Evolutionary conservation across 495 filamentous ascomycete genomes (phyloP).

Genomic region (Mytilinidion resinicola): DNA sequence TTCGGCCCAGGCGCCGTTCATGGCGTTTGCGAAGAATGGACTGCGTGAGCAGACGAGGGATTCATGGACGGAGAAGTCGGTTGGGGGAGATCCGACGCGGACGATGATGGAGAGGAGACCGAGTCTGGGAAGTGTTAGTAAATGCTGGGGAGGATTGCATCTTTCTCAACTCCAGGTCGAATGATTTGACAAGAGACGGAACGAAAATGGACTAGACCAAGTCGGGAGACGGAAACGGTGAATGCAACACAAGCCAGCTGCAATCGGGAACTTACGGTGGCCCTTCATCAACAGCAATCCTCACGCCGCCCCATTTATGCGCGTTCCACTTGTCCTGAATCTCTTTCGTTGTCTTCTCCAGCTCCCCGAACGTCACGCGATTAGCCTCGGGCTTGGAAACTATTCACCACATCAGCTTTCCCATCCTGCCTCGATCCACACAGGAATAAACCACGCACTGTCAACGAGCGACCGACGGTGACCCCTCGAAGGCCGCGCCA

Average conservation of each 20-base stretch:
- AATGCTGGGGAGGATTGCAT: too few species aligned
- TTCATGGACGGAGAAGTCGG: background rate
- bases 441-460: background rate
- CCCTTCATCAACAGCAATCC: background rate
- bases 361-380: background rate
- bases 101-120: background rate
- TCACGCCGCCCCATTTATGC: background rate
- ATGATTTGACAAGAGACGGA: background rate
- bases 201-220: background rate
- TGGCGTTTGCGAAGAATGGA: constrained; percentile 1
- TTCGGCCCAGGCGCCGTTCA: background rate
- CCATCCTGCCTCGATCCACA: background rate
- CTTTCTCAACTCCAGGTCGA: background rate
- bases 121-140: background rate
- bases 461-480: background rate
- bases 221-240: background rate
- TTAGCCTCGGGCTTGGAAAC: background rate
- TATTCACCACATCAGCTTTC: background rate
- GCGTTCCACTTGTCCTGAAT: background rate
- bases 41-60: background rate
- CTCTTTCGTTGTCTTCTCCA: background rate
- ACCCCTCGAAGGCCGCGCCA: background rate
- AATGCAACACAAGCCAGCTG: background rate
- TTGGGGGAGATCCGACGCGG: background rate
- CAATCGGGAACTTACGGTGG: background rate